Base-by-base conservation (phyloP, 2,329 filamentous ascomycete species). In the Albifimbria verrucaria region DNA sequence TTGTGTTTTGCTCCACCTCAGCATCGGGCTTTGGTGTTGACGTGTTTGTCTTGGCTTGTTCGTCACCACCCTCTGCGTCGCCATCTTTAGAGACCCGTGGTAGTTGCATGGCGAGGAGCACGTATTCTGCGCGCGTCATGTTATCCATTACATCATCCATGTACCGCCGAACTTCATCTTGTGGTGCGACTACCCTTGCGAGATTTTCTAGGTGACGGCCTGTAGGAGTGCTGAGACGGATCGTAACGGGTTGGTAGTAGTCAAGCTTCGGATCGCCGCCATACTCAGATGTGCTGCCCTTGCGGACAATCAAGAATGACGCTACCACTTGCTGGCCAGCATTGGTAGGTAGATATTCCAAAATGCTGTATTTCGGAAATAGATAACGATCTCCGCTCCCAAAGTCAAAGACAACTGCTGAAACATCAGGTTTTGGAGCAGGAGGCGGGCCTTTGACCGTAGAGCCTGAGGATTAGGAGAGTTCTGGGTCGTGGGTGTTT, bases 291-390 rank as follows among this genome's bases (percentile, higher is more conserved):
- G 75, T 77, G 59, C 84, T 86, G 25, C 86, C 88, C 66, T 87
- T 87, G 48, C 88, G 85, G 6, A 90, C 87, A 54, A 92, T 84
- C 11, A 94, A 74, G 64, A 93, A 94, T 1, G 88, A 92, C 3
- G 86, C 86, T 43, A 91, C 79, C 2, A 89, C 80, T 53, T 85
- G 79, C 49, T 83, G 81, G 2, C 81, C 81, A 4, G 75, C 69
- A 10, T 74, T 64, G 2, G 68, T 63, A 7, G 71, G 68, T 2
- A 86, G 73, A 63, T 83, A 86, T 65, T 94, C 89, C 48, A 93
- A 68, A 28, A 93, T 87, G 68, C 86, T 89, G 65, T 89, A 87
- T 59, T 86, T 89, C 2, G 90, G 90, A 57, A 94, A 92, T 47
- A 90, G 72, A 65, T 89, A 92, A 23, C 89, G 82, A 66, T 93